phyloP scores from a whole-genome alignment of 2,329 filamentous ascomycete genomes.

The Pseudogymnoascus sp. region DNA sequence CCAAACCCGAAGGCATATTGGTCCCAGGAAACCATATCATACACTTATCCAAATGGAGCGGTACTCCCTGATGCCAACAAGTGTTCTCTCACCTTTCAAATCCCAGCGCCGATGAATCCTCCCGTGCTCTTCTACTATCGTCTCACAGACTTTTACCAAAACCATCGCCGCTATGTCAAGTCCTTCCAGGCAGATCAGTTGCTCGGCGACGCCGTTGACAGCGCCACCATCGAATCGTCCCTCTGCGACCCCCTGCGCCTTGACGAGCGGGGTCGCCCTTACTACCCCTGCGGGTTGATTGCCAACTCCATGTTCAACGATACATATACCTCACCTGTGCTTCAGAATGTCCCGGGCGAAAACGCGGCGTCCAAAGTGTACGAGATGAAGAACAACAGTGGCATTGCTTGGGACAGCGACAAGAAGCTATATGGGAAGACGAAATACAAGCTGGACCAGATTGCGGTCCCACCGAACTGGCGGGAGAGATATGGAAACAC shows the following conservation, averaged over 20 bases:
- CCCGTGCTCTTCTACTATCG: constrained; percentile 92
- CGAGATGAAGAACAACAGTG: constrained; percentile 58
- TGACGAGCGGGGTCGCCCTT: constrained; percentile 51
- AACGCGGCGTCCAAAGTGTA: constrained; percentile 46
- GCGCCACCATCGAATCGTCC: constrained; percentile 52
- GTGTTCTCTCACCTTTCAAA: constrained; percentile 69
- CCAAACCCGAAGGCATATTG: constrained; percentile 18
- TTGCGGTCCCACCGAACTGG: constrained; percentile 87
- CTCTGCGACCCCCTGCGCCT: constrained; percentile 66
- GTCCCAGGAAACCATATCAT: constrained; percentile 29
- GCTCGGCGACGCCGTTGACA: constrained; percentile 57
- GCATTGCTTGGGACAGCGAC: constrained; percentile 84
- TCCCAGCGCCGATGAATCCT: constrained; percentile 69
- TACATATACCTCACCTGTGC: constrained; percentile 60
- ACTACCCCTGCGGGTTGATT: constrained; percentile 92
- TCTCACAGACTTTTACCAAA: constrained; percentile 97
- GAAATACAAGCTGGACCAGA: constrained; percentile 53
- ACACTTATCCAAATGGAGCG: constrained; percentile 33
- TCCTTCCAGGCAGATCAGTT: constrained; percentile 79
- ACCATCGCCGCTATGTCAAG: constrained; percentile 91
- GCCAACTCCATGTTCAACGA: constrained; percentile 98
- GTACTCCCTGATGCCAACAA: constrained; percentile 32
- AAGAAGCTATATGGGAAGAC: constrained; percentile 66
- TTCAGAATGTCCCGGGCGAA: constrained; percentile 42
- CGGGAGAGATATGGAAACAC: constrained; percentile 55